phyloP scores from a whole-genome alignment of 495 filamentous ascomycete species.

The Penicillium nucicola region DNA sequence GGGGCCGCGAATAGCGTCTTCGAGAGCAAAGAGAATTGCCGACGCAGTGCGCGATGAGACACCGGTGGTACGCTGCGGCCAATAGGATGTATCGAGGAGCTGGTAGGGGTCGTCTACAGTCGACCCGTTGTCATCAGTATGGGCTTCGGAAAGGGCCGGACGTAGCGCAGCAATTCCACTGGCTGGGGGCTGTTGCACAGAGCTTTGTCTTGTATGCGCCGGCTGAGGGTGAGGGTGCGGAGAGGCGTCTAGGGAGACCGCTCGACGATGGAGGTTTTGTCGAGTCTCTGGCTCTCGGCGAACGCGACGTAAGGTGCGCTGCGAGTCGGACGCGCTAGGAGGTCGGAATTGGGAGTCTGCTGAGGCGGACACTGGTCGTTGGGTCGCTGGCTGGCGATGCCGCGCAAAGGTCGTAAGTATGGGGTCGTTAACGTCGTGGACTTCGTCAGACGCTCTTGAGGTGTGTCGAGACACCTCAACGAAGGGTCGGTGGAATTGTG shows the following conservation, averaged over 20 bases:
- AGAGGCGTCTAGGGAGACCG: slow-evolving; percentile 35
- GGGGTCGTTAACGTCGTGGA: slow-evolving; percentile 58
- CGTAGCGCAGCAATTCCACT: slow-evolving; percentile 27
- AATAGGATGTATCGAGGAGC: slow-evolving; percentile 41
- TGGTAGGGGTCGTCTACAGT: slow-evolving; percentile 34
- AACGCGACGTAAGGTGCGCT: slow-evolving; percentile 50
- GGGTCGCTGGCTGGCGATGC: slow-evolving; percentile 56
- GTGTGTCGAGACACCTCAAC: slow-evolving; percentile 43
- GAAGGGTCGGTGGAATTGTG: slow-evolving; percentile 16
- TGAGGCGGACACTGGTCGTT: slow-evolving; percentile 28
- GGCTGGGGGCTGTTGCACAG: slow-evolving; percentile 19
- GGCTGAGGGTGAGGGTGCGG: slow-evolving; percentile 18
- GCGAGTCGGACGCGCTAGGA: slow-evolving; percentile 49
- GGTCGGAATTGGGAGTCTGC: slow-evolving; percentile 39
- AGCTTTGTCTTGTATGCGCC: slow-evolving; percentile 27
- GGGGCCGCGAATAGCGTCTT: slow-evolving; percentile 84
- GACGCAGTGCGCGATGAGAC: slow-evolving; percentile 65
- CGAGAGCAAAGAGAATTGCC: slow-evolving; percentile 86
- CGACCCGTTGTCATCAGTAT: slow-evolving; percentile 40
- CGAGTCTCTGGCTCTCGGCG: slow-evolving; percentile 26
- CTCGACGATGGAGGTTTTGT: slow-evolving; percentile 33
- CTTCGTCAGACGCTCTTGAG: slow-evolving; percentile 50
- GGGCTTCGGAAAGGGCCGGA: slow-evolving; percentile 36
- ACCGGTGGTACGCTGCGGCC: slow-evolving; percentile 51
- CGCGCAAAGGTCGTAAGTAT: slow-evolving; percentile 48